Evolutionary conservation across 2,329 filamentous ascomycete species (phyloP).

Genomic region (Gaeumannomyces tritici): DNA sequence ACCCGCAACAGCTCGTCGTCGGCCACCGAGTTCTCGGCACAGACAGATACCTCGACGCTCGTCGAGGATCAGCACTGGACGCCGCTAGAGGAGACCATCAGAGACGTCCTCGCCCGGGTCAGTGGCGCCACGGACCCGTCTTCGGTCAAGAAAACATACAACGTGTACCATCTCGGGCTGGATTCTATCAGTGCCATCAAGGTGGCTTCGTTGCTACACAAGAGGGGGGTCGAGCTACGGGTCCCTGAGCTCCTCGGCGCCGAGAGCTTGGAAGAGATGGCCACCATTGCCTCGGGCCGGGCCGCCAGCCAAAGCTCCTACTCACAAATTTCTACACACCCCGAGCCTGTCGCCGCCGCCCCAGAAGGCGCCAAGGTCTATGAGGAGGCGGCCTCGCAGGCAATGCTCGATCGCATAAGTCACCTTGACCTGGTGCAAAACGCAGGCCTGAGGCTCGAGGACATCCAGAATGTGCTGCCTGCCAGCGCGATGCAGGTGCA

Average conservation of each 20-base stretch:
- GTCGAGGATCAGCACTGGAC: conserved; percentile 21
- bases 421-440: conserved; percentile 22
- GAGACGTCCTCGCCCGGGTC: conserved; percentile 41
- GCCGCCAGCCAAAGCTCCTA: background rate
- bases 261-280: conserved; percentile 57
- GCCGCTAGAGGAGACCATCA: conserved; percentile 25
- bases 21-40: background rate
- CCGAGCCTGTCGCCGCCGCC: background rate
- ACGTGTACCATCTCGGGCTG: conserved; percentile 74
- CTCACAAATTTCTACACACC: background rate
- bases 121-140: conserved; percentile 45
- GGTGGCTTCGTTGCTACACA: conserved; percentile 60
- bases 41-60: conserved; percentile 1
- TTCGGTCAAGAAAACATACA: conserved; percentile 51
- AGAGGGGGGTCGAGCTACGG: conserved; percentile 48
- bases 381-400: background rate
- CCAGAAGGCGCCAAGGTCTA: background rate
- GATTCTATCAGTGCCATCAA: conserved; percentile 93
- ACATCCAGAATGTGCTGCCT: conserved; percentile 52
- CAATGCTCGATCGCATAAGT: background rate
- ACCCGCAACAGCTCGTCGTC: background rate
- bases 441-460: conserved; percentile 27
- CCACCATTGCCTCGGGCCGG: conserved; percentile 13
- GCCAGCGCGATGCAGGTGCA: conserved; percentile 71
- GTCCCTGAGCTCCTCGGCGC: conserved; percentile 65